Base-by-base conservation (phyloP, 2,329 filamentous ascomycete species). In the Grosmannia serpens region DNA sequence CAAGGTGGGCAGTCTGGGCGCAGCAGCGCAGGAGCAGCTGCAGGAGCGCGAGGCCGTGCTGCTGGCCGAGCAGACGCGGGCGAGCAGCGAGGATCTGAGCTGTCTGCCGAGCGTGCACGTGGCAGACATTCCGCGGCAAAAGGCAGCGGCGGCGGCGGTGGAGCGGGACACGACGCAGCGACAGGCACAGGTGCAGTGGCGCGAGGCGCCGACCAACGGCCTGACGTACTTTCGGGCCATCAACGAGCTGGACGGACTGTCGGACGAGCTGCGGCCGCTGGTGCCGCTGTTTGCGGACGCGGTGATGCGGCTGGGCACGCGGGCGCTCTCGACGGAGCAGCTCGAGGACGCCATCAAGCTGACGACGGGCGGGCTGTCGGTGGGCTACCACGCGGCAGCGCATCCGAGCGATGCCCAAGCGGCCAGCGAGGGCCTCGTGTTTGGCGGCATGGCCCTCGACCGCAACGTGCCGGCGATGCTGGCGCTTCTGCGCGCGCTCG, bases 261-360 rank as follows among this genome's bases (percentile, higher is more conserved):
- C 92, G 0, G 86, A 92, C 61, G 89, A 96, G 62, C 79, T 97
- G 56, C 83, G 94, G 56, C 79, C 89, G 65, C 77, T 97, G 59
- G 82, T 97, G 53, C 94, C 94, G 0, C 75, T 99, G 0, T 97
- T 97, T 69, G 91, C 89, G 17, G 91, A 96, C 68, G 86, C 88
- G 44, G 85, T 99, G 61, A 94, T 96, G 88, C 87, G 94, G 24
- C 80, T 99, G 10, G 94, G 94, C 17, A 99, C 92, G 2, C 88
- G 87, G 65, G 82, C 85, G 60, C 88, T 88, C 78, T 85, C 85
- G 0, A 96, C 96, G 87, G 94, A 96, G 70, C 86, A 96, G 70
- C 82, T 97, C 56, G 94, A 99, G 71, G 94, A 97, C 67, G 74
- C 91, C 58, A 96, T 99, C 70, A 97, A 97, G 71, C 80, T 97